Evolutionary conservation across 1,284 basidiomycete genomes (phyloP).

Genomic region (Marasmius sp.): DNA sequence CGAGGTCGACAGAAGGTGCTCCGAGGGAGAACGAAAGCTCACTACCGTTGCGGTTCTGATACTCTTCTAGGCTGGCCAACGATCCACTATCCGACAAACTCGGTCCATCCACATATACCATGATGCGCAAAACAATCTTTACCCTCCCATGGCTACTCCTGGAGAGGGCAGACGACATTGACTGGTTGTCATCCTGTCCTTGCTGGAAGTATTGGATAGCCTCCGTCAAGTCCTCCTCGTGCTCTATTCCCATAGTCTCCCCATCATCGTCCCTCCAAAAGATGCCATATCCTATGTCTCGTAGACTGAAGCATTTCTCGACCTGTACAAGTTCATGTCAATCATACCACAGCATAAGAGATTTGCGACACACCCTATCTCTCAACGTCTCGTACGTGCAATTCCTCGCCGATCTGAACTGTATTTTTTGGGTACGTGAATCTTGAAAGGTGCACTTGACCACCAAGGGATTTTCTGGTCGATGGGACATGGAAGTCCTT

Average conservation of each 20-base stretch:
- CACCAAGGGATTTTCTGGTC: conserved; percentile 67
- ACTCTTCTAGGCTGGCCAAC: conserved; percentile 74
- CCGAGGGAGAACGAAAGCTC: conserved; percentile 55
- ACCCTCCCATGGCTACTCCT: conserved; percentile 64
- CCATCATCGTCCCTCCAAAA: conserved; percentile 87
- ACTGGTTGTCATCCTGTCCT: conserved; percentile 59
- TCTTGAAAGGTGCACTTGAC: conserved; percentile 78
- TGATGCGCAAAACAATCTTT: conserved; percentile 75
- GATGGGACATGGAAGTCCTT: conserved; percentile 10
- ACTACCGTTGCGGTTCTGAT: conserved; percentile 58
- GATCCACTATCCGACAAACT: conserved; percentile 86
- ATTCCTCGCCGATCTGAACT: conserved; percentile 72
- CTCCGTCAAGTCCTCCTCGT: conserved; percentile 77
- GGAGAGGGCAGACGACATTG: conserved; percentile 68
- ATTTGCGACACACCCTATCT: conserved; percentile 49
- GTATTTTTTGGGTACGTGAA: conserved; percentile 70
- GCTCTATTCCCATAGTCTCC: conserved; percentile 67
- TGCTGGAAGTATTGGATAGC: conserved; percentile 84
- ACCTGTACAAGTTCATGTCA: conserved; percentile 46
- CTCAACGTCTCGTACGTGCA: conserved; percentile 74
- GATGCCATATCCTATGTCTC: conserved; percentile 66
- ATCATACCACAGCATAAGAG: background rate
- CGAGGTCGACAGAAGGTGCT: conserved; percentile 43
- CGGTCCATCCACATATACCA: conserved; percentile 83
- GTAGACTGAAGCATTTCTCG: conserved; percentile 81